Base-by-base conservation (phyloP, 1,284 basidiomycete genomes). In the Dichomitus squalens region DNA sequence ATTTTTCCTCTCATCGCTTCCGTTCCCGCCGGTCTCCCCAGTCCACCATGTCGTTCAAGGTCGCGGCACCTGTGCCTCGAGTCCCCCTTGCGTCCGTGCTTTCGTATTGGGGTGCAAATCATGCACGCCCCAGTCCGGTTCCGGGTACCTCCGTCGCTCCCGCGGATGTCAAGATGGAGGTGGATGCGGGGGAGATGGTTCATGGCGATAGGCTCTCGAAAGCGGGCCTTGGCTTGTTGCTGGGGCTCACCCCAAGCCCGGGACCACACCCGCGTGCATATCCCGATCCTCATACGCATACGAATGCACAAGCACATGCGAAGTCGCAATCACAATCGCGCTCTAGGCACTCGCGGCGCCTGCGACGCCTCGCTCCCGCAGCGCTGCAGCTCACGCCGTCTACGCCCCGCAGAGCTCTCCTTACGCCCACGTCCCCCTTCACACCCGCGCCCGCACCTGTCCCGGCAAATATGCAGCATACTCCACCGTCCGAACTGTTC, bases 291-390 rank as follows among this genome's bases (percentile, higher is more conserved):
- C 44, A 56, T 44, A 23, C 41, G 20, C 39, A 43, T 9, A n/a
- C 47, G n/a, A 40, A 55, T 25, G 31, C 27, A 8, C 25, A 36
- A n/a, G 6, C 43, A 25, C 52, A 47, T n/a, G n/a, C n/a, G n/a
- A n/a, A n/a, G 38, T 52, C 55, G 23, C 54, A 38, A 35, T 54
- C 61, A 48, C 55, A 59, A 47, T 58, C 61, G 48, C 58, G 43
- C 36, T 49, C 63, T 49, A 54, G 48, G 43, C 60, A 60, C 59
- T 65, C 64, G 20, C 57, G 47, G 57, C 58, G 64, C 29, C 57
- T 65, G 34, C 64, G 59, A n/a, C 49, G 59, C 55, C 49, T 65
- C 31, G 64, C 64, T 36, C 61, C 64, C 35, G 44, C 64, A 31
- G 58, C 61, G 46, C 59, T 65, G 20, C 54, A 59, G 49, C 57